Base-by-base conservation (phyloP, 1,284 basidiomycete species). In the Schizophyllum amplum region DNA sequence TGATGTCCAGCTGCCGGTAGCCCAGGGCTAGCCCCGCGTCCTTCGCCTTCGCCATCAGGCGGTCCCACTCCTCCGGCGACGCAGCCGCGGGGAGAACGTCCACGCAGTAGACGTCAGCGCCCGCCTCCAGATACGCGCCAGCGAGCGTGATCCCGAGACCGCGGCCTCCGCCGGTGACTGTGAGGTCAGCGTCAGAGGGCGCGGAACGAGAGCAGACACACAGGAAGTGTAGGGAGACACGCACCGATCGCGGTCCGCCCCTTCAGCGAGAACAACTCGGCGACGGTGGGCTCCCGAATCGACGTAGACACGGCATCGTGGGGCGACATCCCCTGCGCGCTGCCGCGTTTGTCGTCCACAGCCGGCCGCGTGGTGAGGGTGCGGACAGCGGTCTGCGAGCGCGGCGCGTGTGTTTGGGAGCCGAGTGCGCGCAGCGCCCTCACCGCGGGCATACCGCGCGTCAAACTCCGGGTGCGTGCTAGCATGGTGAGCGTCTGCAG, bases 61-160 rank as follows among this genome's bases (percentile, higher is more conserved):
- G 24, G 9, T 17, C 25, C 57, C 55, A 59, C 50, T 57, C 55
- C 25, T 59, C 26, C 20, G 26, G 47, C 5, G 58, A 59, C 4
- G 58, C 55, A 15, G 24, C 52, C 2, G 33, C 17, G n/a, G 58
- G 27, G 5, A 59, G 47, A 47, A 59, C 56, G 51, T 59, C 58
- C 46, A 59, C 42, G 52, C 58, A 59, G 51, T 51, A 59, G 6
- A 57, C 58, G 50, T 59, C 50, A 1, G 58, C 55, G 21, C 55
- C 55, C 22, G 58, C 58, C 25, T 59, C 55, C 20, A 59, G 47
- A 7, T 55, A 46, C 42, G 53, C 57, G 5, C 6, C 55, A 46
- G 56, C 56, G 21, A 57, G 52, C 13, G 56, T 54, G 2, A 57
- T 53, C 15, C 56, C 56, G 33, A 57, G 56, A 25, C 56, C 56